Conservation (phyloP, 2,329 filamentous ascomycete species). For the Scopulariopsis brevicaulis region DNA sequence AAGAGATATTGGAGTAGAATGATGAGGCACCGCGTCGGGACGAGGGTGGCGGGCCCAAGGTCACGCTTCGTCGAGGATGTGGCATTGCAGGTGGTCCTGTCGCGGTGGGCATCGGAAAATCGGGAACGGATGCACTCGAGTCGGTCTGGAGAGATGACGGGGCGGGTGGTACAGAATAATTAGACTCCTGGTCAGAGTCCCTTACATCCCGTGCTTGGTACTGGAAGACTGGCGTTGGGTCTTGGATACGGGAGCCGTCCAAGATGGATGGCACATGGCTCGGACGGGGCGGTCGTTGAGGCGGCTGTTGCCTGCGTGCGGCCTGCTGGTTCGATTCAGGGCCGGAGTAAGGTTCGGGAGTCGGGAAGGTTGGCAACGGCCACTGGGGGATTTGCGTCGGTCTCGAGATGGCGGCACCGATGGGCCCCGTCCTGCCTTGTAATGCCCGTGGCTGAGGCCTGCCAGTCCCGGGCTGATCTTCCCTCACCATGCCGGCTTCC, state of each 20-base stretch:
- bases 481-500: conserved; percentile 22
- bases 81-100: conserved; percentile 15
- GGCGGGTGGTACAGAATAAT: conserved; percentile 32
- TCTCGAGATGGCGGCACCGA: conserved; percentile 36
- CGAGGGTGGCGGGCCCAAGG: conserved; percentile 48
- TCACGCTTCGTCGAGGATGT: conserved; percentile 34
- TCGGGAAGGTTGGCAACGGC: conserved; percentile 32
- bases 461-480: conserved; percentile 10
- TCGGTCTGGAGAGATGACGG: conserved; percentile 37
- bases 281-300: conserved; percentile 47
- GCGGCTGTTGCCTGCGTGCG: conserved; percentile 36
- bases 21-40: conserved; percentile 49
- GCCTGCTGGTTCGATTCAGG: conserved; percentile 36
- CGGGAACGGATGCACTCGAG: conserved; percentile 45
- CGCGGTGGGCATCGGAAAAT: conserved; percentile 36
- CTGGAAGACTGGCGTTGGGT: conserved; percentile 42
- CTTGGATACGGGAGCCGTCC: conserved; percentile 34
- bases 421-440: conserved; percentile 22
- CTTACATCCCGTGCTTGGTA: conserved; percentile 24
- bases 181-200: conserved; percentile 21
- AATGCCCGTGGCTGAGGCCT: conserved; percentile 19
- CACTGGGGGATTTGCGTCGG: conserved; percentile 39
- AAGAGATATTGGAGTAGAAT: conserved; percentile 54
- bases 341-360: conserved; percentile 18
- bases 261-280: conserved; percentile 19